Base-by-base conservation (phyloP, 345 rosid species). In the Linum tenue region DNA sequence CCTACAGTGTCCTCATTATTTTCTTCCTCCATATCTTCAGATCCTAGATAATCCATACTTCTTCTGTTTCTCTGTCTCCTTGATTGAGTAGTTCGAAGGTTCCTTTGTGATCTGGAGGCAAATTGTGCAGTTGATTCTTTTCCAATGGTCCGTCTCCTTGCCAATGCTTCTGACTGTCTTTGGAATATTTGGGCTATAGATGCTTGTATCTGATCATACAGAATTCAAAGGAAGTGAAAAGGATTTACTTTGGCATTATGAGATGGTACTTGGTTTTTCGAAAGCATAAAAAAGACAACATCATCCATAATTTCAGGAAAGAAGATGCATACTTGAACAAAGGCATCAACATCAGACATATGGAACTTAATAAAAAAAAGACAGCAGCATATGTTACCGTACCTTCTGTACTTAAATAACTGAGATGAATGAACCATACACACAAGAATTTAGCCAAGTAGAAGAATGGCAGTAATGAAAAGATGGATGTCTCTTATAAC, bases 111-210 rank as follows among this genome's bases (percentile, higher is more conserved):
- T 75, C 92, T 84, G 41, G 78, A 38, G 48, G 72, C 55, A 64
- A 73, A 76, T 69, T 66, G 58, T 67, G 76, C 71, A 3, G 75
- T 56, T 37, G 79, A 44, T 4, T 86, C 94, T 80, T 86, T 91
- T 56, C 86, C 87, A 37, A 53, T 17, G 16, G 87, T 50, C 55
- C 79, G 94, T 72, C 82, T 83, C 79, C 79, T 87, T 60, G 66
- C 86, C 2, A 90, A 74, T 67, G 91, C 94, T 73, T 88, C 92
- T 48, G 97, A 81, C 72, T 92, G 98, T 48, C 84, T 72, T 72
- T 82, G 89, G 37, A 85, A 77, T 72, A 90, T 81, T 76, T 88
- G 84, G 55, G 97, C 98, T 73, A 92, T 92, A 60, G 96, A 86
- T 75, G 69, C 94, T 88, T 92, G 98, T 76, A 92, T 86, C 97